Percentiles rank a stretch among this genome's conserved stretches.
Conservation (phyloP, 176 grass and related monocot species). For the Oryza glaberrima region DNA sequence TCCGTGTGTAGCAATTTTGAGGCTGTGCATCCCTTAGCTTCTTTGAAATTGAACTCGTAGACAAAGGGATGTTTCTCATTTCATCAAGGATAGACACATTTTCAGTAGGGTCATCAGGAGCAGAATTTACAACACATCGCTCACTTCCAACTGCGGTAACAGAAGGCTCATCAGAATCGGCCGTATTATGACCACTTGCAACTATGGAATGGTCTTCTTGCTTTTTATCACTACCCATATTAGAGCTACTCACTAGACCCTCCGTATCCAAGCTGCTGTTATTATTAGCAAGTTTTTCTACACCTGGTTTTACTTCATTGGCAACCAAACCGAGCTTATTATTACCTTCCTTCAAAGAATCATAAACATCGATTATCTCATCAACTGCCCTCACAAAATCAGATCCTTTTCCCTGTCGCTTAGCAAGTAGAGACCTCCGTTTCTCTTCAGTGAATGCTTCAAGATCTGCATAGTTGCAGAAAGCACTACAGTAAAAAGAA, state of each 20-base stretch:
- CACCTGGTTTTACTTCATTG: conserved; percentile 37
- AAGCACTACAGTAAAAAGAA: conserved; percentile 74
- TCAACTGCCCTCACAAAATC: conserved; percentile 95
- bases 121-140: conserved; percentile 59
- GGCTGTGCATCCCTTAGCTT: conserved; percentile 55
- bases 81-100: conserved; percentile 73
- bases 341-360: conserved; percentile 69
- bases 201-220: conserved; percentile 6
- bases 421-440: conserved; percentile 77
- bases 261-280: conserved; percentile 32
- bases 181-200: conserved; percentile 21
- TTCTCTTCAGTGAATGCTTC: conserved; percentile 98
- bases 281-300: conserved; percentile 42
- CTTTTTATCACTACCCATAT: conserved; percentile 39
- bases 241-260: conserved; percentile 43
- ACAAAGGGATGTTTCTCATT: conserved; percentile 57
- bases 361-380: conserved; percentile 89
- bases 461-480: conserved; percentile 94
- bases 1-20: conserved; percentile 60
- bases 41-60: conserved; percentile 54
- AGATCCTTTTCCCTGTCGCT: conserved; percentile 87
- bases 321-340: conserved; percentile 43
- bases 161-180: conserved; percentile 47
- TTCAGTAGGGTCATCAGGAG: conserved; percentile 58
- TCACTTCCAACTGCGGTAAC: conserved; percentile 29